Conservation (phyloP, 805 yeast genomes). For the Nakazawaea peltata region DNA sequence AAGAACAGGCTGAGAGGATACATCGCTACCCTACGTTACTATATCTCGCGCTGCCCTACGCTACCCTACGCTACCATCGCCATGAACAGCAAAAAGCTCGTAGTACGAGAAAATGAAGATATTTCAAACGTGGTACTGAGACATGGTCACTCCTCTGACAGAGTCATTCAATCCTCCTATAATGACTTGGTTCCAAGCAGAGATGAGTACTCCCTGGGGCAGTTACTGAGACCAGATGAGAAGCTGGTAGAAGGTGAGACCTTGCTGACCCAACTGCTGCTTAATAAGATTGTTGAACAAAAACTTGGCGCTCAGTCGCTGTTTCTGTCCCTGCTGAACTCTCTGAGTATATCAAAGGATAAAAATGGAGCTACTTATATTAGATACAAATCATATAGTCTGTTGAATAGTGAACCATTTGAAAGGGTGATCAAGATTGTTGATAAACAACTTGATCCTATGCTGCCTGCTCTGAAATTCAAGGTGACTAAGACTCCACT, state of each 20-base stretch:
- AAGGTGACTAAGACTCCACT: slow-evolving; percentile 67
- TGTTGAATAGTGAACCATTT: slow-evolving; percentile 18
- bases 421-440: slow-evolving; percentile 55
- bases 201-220: not conserved
- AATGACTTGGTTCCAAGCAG: slow-evolving; percentile 58
- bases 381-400: slow-evolving; percentile 32
- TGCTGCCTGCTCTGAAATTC: slow-evolving; percentile 76
- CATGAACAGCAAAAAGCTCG: no score
- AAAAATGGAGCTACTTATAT: slow-evolving; percentile 32
- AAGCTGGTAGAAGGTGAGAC: slow-evolving; percentile 39
- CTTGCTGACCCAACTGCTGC: slow-evolving; percentile 46
- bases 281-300: slow-evolving; percentile 41
- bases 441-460: slow-evolving; percentile 69
- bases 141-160: not conserved
- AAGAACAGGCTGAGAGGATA: no score
- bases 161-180: slow-evolving; percentile 37
- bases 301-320: slow-evolving; percentile 24
- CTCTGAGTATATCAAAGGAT: no score
- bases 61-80: no score
- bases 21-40: no score
- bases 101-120: not conserved
- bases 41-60: no score
- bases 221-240: slow-evolving; percentile 18
- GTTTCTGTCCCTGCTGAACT: no score
- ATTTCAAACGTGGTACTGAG: not conserved